These are phyloP conservation scores for Pezicula neosporulosa DNA, from an alignment of 2,329 filamentous ascomycete species.

Conservation along the genomic window DNA sequence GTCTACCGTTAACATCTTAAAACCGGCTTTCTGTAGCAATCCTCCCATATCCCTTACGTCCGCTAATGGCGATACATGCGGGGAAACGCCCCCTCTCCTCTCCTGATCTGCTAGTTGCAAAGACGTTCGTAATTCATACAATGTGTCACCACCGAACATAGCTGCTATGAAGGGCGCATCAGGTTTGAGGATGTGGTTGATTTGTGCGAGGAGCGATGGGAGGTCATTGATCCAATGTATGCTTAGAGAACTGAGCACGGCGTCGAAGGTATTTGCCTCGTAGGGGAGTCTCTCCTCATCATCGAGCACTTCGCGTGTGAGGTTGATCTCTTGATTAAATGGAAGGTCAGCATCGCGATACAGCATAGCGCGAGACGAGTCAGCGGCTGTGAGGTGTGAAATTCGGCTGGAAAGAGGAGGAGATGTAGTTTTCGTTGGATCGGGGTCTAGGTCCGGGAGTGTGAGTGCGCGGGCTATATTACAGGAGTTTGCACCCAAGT, in stretches of 20 bases:
- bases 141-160: constrained; percentile 93
- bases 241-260: constrained; percentile 83
- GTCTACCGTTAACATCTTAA: constrained; percentile 94
- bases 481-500: constrained; percentile 93
- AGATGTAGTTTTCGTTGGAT: constrained; percentile 47
- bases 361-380: constrained; percentile 74
- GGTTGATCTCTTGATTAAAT: constrained; percentile 71
- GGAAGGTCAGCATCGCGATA: constrained; percentile 73
- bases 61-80: constrained; percentile 85
- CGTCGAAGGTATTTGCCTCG: constrained; percentile 74
- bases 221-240: constrained; percentile 99
- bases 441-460: constrained; percentile 62
- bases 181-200: constrained; percentile 84
- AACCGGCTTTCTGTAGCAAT: constrained; percentile 79
- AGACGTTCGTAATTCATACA: constrained; percentile 90
- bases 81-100: constrained; percentile 83
- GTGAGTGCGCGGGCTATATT: constrained; percentile 84
- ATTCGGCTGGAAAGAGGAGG: constrained; percentile 70
- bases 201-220: constrained; percentile 76
- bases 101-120: constrained; percentile 91
- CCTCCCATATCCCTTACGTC: constrained; percentile 91
- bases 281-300: constrained; percentile 76
- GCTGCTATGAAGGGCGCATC: constrained; percentile 90
- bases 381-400: constrained; percentile 71
- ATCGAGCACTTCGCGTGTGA: constrained; percentile 72